Evolutionary conservation across 2,329 filamentous ascomycete genomes (phyloP).

Genomic region (Cadophora malorum): DNA sequence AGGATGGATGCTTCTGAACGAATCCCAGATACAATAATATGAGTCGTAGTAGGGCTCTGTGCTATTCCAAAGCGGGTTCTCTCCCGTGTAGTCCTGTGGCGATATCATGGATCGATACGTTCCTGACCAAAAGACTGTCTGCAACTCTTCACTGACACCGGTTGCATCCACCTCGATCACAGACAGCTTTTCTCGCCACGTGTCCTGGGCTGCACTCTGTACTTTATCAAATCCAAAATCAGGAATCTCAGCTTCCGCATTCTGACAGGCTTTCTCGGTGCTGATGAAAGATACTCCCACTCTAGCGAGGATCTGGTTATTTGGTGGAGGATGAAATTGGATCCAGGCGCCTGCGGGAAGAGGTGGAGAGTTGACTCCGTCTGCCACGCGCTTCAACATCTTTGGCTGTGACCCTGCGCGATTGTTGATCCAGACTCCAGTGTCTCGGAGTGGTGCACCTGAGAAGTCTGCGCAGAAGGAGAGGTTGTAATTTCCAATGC

Average conservation of each 20-base stretch:
- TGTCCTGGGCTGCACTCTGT: conserved; percentile 56
- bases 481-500: conserved; percentile 62
- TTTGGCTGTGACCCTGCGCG: conserved; percentile 65
- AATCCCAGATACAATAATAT: conserved; percentile 70
- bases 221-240: conserved; percentile 67
- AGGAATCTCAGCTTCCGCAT: conserved; percentile 72
- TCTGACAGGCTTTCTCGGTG: conserved; percentile 67
- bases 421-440: conserved; percentile 55
- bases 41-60: conserved; percentile 76
- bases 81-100: conserved; percentile 75
- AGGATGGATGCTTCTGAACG: conserved; percentile 70
- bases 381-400: conserved; percentile 55
- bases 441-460: not conserved
- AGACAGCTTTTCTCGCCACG: conserved; percentile 67
- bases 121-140: conserved; percentile 71
- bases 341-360: conserved; percentile 57
- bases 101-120: conserved; percentile 73
- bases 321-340: conserved; percentile 61
- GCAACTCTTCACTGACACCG: conserved; percentile 58
- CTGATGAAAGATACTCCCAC: conserved; percentile 75
- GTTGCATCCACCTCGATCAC: conserved; percentile 59
- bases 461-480: conserved; percentile 72
- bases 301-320: conserved; percentile 62
- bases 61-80: conserved; percentile 72
- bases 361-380: conserved; percentile 54